Percentiles rank a stretch among this genome's conserved stretches.
Evolutionary conservation across 331 rosid genomes (phyloP).

Genomic region (Erythrophleum ivorense): DNA sequence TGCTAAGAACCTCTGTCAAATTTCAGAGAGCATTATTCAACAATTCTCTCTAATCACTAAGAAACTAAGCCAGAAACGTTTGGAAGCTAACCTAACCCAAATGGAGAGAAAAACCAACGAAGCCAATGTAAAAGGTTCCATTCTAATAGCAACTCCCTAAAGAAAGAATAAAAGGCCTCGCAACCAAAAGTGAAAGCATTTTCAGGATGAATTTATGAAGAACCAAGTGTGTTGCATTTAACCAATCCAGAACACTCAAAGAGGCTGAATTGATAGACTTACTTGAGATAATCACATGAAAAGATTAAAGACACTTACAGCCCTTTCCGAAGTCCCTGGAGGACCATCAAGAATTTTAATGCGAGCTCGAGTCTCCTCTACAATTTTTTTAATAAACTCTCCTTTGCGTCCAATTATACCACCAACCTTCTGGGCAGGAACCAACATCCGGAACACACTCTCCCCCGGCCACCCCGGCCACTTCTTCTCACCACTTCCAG

Average conservation of each 20-base stretch:
- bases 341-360: slow-evolving; percentile 98
- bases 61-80: neutral
- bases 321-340: slow-evolving; percentile 95
- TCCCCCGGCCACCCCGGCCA: slow-evolving; percentile 99
- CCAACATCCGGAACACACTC: slow-evolving; percentile 95
- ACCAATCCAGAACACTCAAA: neutral
- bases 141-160: slow-evolving; percentile 1
- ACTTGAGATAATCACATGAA: slow-evolving; percentile 1
- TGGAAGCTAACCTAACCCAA: slow-evolving; percentile 10
- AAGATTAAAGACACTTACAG: slow-evolving; percentile 65
- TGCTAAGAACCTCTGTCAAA: slow-evolving; percentile 9
- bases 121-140: slow-evolving; percentile 24
- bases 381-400: slow-evolving; percentile 89
- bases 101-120: neutral
- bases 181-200: slow-evolving; percentile 7
- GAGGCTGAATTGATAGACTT: slow-evolving; percentile 31
- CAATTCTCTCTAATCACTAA: slow-evolving; percentile 8
- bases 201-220: neutral
- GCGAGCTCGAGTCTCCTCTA: slow-evolving; percentile 95
- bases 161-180: neutral
- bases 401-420: slow-evolving; percentile 98
- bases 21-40: slow-evolving; percentile 15
- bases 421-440: slow-evolving; percentile 96
- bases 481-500: slow-evolving; percentile 72
- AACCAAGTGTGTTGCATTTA: neutral